These are phyloP conservation scores for Annona squamosa DNA, from an alignment of 164 flowering plant species.

Conservation along the genomic window DNA sequence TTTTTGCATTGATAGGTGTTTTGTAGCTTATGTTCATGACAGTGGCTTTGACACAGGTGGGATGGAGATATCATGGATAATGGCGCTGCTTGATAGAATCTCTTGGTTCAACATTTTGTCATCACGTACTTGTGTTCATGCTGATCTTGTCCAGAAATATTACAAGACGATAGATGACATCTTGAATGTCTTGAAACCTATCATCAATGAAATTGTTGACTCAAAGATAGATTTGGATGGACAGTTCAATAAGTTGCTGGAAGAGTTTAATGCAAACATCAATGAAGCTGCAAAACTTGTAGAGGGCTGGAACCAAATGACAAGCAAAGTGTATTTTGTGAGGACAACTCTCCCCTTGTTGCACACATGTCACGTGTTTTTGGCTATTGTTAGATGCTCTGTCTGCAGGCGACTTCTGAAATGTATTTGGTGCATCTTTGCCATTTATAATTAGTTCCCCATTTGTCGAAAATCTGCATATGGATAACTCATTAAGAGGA, in stretches of 20 bases:
- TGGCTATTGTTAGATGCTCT: background rate
- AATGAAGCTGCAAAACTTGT: slow-evolving; percentile 52
- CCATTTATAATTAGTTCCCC: background rate
- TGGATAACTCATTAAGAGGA: background rate
- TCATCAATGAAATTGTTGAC: slow-evolving; percentile 49
- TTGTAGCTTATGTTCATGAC: background rate
- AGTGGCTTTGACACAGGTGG: slow-evolving; percentile 25
- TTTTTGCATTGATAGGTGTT: background rate
- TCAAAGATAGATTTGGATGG: slow-evolving; percentile 46
- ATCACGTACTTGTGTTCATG: slow-evolving; percentile 31
- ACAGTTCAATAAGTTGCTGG: slow-evolving; percentile 35
- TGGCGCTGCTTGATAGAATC: slow-evolving; percentile 50
- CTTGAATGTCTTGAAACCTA: slow-evolving; percentile 52
- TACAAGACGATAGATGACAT: slow-evolving; percentile 53
- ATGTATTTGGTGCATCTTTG: background rate
- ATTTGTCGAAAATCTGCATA: background rate
- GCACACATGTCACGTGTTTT: background rate
- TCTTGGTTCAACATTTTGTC: slow-evolving; percentile 41
- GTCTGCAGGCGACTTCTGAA: background rate
- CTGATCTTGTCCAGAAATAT: slow-evolving; percentile 48
- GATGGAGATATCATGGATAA: slow-evolving; percentile 75
- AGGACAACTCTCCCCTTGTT: background rate
- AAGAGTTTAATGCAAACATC: slow-evolving; percentile 42
- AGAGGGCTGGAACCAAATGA: slow-evolving; percentile 57
- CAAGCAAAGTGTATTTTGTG: slow-evolving; percentile 76